Base-by-base conservation (phyloP, 306 rosid genomes). In the Rosa lucieae region DNA sequence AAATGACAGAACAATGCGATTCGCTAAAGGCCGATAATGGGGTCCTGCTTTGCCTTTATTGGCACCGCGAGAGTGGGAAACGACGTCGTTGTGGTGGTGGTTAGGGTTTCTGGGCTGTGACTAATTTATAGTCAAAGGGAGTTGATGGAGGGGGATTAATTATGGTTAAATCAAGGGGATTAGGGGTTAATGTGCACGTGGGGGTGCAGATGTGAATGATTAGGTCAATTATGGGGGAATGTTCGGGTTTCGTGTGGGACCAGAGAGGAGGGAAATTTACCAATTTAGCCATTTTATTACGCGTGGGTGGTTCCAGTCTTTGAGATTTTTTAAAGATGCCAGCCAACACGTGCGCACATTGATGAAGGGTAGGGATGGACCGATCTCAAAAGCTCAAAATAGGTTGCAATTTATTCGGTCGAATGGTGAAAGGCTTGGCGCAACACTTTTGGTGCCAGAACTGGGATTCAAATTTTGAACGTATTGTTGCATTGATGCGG, bases 1-100 rank as follows among this genome's bases (percentile, higher is more conserved):
- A 53, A 56, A 69, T 73, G 81, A 80, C 94, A 89, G 90, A 89
- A 85, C 89, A 77, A 58, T 11, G 76, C 35, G 76, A 84, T 74
- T 81, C 77, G 40, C 37, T 32, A 32, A 32, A 32, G 3, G 37
- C 80, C 43, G 62, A 52, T 52, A 26, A 26, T 26, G 29, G 17
- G 3, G 21, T 52, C 58, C 58, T 7, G 8, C 18, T 17, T 37
- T 32, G 44, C 44, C 4, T 67, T 67, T 67, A 8, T 18, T 3
- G 26, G 1, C 12, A 8, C 39, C 17, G 32, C 0, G 67, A 3
- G 15, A 13, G 66, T n/a, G 20, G 42, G 2, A 40, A 4, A 67
- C 72, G 72, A 20, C 72, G 72, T 67, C 72, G 72, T 67, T 18
- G 1, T 0, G 49, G 13, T 18, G 47, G 14, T 6, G 72, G 2